These are phyloP conservation scores for Leccinum pellstonianum DNA, from an alignment of 768 basidiomycete genomes.

Conservation along the genomic window DNA sequence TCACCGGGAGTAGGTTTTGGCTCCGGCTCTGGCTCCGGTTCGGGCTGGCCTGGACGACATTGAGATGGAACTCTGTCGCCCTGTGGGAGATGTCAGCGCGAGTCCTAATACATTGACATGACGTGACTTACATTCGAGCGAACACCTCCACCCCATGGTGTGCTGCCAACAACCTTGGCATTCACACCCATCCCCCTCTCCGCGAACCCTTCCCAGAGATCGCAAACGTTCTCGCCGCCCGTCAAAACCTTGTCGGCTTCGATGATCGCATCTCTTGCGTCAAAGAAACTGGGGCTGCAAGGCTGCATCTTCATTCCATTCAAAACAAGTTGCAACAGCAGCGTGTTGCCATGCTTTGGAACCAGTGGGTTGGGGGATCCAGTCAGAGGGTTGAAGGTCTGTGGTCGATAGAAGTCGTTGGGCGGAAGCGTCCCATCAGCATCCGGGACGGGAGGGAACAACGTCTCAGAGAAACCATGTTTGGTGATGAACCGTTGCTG, in stretches of 20 bases:
- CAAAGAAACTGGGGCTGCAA: conserved; percentile 88
- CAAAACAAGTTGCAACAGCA: conserved; percentile 79
- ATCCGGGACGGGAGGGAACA: conserved; percentile 78
- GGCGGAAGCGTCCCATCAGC: conserved; percentile 62
- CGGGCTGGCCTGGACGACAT: conserved; percentile 32
- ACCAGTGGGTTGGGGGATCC: conserved; percentile 49
- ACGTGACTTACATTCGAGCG: conserved; percentile 56
- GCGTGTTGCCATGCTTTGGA: conserved; percentile 90
- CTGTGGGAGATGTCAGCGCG: conserved; percentile 22
- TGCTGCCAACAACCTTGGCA: conserved; percentile 54
- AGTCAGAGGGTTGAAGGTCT: conserved; percentile 30
- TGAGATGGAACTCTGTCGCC: conserved; percentile 42
- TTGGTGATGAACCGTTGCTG: conserved; percentile 72
- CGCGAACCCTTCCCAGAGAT: conserved; percentile 83
- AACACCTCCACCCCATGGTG: conserved; percentile 93
- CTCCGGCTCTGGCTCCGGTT: conserved; percentile 22
- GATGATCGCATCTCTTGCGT: conserved; percentile 86
- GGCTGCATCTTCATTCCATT: conserved; percentile 95
- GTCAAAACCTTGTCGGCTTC: conserved; percentile 89
- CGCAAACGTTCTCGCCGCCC: conserved; percentile 89
- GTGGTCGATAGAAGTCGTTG: conserved; percentile 67
- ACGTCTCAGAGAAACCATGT: conserved; percentile 73
- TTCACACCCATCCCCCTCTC: conserved; percentile 49
- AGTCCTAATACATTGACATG: background rate
- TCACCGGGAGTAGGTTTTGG: conserved; percentile 35